A percentile compares a stretch with the other conserved stretches of the same genome.
Conservation (phyloP, 257 asterid species). For the Dorcoceras hygrometricum region DNA sequence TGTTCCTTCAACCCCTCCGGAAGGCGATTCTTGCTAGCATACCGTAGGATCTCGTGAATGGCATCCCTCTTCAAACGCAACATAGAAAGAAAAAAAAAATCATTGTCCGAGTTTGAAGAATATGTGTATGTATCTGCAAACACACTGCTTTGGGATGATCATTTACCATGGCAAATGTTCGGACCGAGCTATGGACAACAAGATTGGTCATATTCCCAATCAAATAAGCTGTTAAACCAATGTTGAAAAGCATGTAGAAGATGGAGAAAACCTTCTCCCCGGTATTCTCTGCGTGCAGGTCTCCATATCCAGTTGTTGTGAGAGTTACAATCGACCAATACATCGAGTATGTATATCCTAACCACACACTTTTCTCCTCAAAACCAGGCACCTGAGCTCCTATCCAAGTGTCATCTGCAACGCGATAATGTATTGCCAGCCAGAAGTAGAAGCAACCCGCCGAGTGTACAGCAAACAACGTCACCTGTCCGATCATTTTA, state of each 20-base stretch:
- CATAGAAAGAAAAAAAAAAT: not conserved
- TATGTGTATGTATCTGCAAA: not conserved
- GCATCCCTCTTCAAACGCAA: constrained; percentile 63
- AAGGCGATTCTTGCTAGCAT: constrained; percentile 80
- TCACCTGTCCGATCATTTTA: too few relatives aligned
- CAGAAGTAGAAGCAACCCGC: constrained; percentile 92
- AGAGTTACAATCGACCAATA: constrained; percentile 94
- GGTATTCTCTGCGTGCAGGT: constrained; percentile 72
- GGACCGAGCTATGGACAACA: constrained; percentile 65
- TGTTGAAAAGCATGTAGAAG: constrained; percentile 91
- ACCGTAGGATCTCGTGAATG: constrained; percentile 63
- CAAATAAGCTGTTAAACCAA: constrained; percentile 87
- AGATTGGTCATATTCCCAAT: constrained; percentile 98
- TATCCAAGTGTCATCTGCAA: constrained; percentile 61
- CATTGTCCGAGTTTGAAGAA: not conserved
- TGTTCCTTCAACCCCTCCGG: constrained; percentile 81
- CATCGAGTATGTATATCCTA: constrained; percentile 76
- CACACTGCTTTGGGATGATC: not conserved
- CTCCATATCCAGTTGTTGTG: constrained; percentile 91
- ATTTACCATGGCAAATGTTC: constrained; percentile 78
- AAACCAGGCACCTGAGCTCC: constrained; percentile 61
- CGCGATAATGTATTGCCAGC: constrained; percentile 61
- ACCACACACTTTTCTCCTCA: constrained; percentile 54
- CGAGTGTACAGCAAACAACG: constrained; percentile 68
- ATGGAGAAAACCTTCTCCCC: constrained; percentile 80